Evolutionary conservation across 129 eudicot genomes (phyloP), one percentile per base, ranked within the genome.

Genomic region (Calendula officinalis): DNA sequence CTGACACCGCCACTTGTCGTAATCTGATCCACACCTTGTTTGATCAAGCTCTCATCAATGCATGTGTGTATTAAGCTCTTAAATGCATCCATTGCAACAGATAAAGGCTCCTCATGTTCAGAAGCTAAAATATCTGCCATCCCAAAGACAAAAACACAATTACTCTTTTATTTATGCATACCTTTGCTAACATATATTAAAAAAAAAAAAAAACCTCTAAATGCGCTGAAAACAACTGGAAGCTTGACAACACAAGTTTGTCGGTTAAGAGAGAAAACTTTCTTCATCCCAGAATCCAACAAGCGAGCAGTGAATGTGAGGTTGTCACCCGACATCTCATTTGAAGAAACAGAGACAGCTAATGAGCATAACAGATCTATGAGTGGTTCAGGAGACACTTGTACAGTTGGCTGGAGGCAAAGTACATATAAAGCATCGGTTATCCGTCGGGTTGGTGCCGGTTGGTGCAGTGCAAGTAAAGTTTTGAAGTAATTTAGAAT

Each of bases 251-350:
- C 91, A 77, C 95, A 88, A 30, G 70, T 63, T 50, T 89, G 82
- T 56, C 96, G 78, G 67, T 94, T 81, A 11, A 89, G 73, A 17
- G 67, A 42, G 69, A 77, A 85, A 11, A 84, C 81, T 71, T 81
- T 86, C 64, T 75, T 86, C 90, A 86, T 89, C 52, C 99, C 99
- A 48, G 68, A 79, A 71, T 86, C 97, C 43, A 94, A 75, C 79
- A 94, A 71, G 38, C 99, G 85, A 70, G 83, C 92, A 40, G 88
- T 82, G 64, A 86, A 80, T 43, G 97, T 94, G 95, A 94, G 64
- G 81, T 64, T 77, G 88, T 94, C 99, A 61, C 88, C 95, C 41
- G 95, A 81, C 71, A 89, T 86, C 67, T 86, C 99, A 37, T 80
- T 77, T 47, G 82, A 66, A 48, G 89, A 77, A 6, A 83, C 76